Evolutionary conservation across 345 rosid species (phyloP).

Genomic region (Brassica carinata): DNA sequence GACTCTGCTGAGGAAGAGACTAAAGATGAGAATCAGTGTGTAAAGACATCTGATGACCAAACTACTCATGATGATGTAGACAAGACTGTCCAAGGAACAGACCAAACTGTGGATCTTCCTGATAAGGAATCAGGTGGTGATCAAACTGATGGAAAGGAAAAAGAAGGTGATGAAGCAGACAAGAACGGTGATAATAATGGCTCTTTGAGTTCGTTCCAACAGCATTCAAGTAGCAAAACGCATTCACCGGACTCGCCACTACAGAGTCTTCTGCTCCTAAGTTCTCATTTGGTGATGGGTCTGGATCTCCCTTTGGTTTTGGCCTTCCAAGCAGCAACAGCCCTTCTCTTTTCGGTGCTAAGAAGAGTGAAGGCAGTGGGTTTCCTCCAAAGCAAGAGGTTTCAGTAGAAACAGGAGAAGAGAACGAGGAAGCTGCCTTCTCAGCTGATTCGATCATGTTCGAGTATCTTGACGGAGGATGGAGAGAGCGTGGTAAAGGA

Average conservation of each 20-base stretch:
- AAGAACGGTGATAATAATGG: slow-evolving; percentile 47
- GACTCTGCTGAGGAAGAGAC: slow-evolving; percentile 20
- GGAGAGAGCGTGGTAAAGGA: slow-evolving; percentile 99
- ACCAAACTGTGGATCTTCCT: slow-evolving; percentile 41
- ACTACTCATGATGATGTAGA: slow-evolving; percentile 12
- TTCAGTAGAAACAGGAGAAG: slow-evolving; percentile 89
- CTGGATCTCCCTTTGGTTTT: slow-evolving; percentile 55
- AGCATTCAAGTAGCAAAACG: slow-evolving; percentile 93
- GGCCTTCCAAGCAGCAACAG: slow-evolving; percentile 64
- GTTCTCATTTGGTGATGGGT: slow-evolving; percentile 66
- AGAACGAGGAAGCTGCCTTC: slow-evolving; percentile 76
- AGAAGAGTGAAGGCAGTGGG: slow-evolving; percentile 62
- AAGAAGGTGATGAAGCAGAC: slow-evolving; percentile 47
- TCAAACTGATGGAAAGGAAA: slow-evolving; percentile 43
- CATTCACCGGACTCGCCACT: slow-evolving; percentile 90
- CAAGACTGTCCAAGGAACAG: slow-evolving; percentile 15
- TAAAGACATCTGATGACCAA: slow-evolving; percentile 10
- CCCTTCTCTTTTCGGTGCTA: slow-evolving; percentile 60
- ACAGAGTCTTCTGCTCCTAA: slow-evolving; percentile 74
- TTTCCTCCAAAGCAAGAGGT: slow-evolving; percentile 79
- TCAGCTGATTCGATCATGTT: slow-evolving; percentile 76
- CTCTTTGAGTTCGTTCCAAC: slow-evolving; percentile 78
- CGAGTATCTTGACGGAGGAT: slow-evolving; percentile 67
- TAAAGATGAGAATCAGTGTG: not conserved
- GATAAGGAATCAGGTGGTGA: slow-evolving; percentile 41